Base-by-base conservation (phyloP, 2,329 filamentous ascomycete species). In the Xylaria sp. region DNA sequence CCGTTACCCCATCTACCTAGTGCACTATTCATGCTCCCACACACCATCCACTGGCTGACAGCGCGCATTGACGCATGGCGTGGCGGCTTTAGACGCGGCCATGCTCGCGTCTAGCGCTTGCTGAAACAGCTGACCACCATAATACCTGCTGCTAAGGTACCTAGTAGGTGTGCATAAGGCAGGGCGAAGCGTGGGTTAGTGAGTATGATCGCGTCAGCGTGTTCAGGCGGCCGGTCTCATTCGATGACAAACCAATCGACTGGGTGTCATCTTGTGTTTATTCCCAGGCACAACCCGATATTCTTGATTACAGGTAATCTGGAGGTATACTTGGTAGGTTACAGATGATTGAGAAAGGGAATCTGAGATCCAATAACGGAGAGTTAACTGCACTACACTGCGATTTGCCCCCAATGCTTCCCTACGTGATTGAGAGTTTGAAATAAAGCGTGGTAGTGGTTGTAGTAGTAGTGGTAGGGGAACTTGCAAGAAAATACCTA, bases 81-180 rank as follows among this genome's bases (percentile, higher is more conserved):
- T 23, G n/a, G 37, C 55, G 37, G 55, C 34, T 44, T n/a, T 56
- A 39, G 34, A 9, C 34, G 34, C 34, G 34, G 10, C 18, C 39
- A 41, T 12, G n/a, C 28, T 15, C 8, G 63, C 57, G 56, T 37
- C 28, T 41, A 56, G 51, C 39, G 50, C 51, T 61, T 56, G 4
- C 41, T 39, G 58, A 66, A 62, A 66, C 57, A 59, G 55, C 50
- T 61, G 56, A 61, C 46, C 20, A 57, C 55, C 12, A 10, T 28
- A 44, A 41, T 41, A 57, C 5, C 23, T 28, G 28, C 5, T 25
- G 1, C 23, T 25, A 25, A n/a, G n/a, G n/a, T n/a, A n/a, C n/a
- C n/a, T n/a, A n/a, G n/a, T n/a, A n/a, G n/a, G n/a, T n/a, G n/a
- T n/a, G n/a, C n/a, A 1, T 28, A 37, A 8, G 34, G 34, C 34